Base-by-base conservation (phyloP, 306 rosid genomes). In the Cucumis hystrix region DNA sequence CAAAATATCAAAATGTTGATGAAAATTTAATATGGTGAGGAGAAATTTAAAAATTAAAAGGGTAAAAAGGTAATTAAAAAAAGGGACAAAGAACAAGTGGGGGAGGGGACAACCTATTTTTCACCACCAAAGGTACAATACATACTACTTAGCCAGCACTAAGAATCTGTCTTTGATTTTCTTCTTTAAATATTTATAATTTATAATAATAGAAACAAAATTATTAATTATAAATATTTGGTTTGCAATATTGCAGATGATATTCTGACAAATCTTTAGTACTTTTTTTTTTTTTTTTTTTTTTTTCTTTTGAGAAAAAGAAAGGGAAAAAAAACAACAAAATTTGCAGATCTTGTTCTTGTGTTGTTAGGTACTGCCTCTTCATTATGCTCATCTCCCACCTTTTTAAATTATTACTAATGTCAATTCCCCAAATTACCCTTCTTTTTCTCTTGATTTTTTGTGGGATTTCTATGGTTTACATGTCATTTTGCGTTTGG, bases 41-140 rank as follows among this genome's bases (percentile, higher is more conserved):
- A 43, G 3, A 43, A 43, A 43, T 2, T 43, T 9, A 43, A 43
- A 43, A 9, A 8, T 1, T 9, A 1, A 10, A 43, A 43, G 49
- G 49, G 49, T 43, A 43, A 43, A 43, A 1, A 0, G 11, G 49
- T 43, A 43, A 43, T 43, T 8, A 9, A 10, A 43, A 43, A 43
- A 43, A 10, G 49, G 12, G 47, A 17, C 20, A 64, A 20, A 16
- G 10, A n/a, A 4, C 49, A 23, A 45, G 75, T 21, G 75, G 75
- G 75, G 58, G 75, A 45, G 75, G 75, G 37, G 75, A 69, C 75
- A 13, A 69, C 75, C 57, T 69, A 69, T 45, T 43, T 68, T 68
- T 68, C 74, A 68, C 74, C 74, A 10, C 74, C 74, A 68, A 1
- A 39, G 33, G 74, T 68, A 41, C 74, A 2, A 33, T 33, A 4